A percentile compares a stretch with the other conserved stretches of the same genome.
Conservation (phyloP, 2,329 filamentous ascomycete species). For the Calcarisporium arbuscula region DNA sequence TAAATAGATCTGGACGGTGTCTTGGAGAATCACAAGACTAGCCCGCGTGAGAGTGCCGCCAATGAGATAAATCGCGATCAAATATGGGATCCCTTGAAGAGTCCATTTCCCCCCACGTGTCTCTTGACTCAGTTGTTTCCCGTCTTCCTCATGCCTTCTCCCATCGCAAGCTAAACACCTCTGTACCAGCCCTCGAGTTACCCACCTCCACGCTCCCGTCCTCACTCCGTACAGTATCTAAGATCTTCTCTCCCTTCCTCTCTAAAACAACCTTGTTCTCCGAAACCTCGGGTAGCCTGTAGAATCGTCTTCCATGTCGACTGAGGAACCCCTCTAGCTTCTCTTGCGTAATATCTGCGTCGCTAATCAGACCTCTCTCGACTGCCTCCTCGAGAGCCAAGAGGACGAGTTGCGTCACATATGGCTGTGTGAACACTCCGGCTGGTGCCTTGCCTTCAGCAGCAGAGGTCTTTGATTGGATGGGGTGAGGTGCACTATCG, state of each 20-base stretch:
- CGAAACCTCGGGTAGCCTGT: slow-evolving; percentile 29
- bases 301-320: slow-evolving; percentile 47
- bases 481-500: slow-evolving; percentile 59
- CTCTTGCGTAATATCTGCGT: slow-evolving; percentile 48
- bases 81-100: too few species aligned
- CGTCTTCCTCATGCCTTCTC: too few species aligned
- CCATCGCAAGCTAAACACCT: slow-evolving; percentile 37
- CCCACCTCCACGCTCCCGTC: slow-evolving; percentile 37
- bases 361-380: slow-evolving; percentile 42
- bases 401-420: slow-evolving; percentile 59
- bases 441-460: slow-evolving; percentile 53
- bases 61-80: too few species aligned
- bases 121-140: too few species aligned
- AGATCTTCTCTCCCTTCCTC: slow-evolving; percentile 34
- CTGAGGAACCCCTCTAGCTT: slow-evolving; percentile 49
- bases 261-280: slow-evolving; percentile 29
- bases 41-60: too few species aligned
- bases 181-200: slow-evolving; percentile 32
- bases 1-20: too few species aligned
- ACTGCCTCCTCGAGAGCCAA: slow-evolving; percentile 55
- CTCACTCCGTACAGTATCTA: slow-evolving; percentile 28
- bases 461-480: slow-evolving; percentile 46
- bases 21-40: too few species aligned
- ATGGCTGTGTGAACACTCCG: slow-evolving; percentile 75
- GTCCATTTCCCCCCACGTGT: too few species aligned